phyloP scores from a whole-genome alignment of 2,329 filamentous ascomycete genomes.

The Trichoderma oligosporum region DNA sequence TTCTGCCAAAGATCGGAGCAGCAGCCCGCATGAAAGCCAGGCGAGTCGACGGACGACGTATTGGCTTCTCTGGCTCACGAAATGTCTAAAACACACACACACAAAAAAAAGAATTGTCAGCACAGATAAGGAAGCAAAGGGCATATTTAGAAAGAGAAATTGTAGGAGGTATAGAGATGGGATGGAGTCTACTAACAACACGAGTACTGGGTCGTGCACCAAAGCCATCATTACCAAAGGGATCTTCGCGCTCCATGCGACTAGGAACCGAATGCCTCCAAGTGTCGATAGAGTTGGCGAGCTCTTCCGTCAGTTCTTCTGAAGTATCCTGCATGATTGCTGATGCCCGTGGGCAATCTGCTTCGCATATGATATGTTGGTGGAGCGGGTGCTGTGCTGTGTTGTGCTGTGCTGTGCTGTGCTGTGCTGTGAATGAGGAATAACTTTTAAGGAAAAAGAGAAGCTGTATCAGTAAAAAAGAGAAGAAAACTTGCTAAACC shows the following conservation, averaged over 20 bases:
- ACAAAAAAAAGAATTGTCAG: not conserved
- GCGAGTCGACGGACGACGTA: conserved; percentile 26
- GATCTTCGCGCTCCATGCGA: conserved; percentile 34
- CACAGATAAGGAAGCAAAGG: not conserved
- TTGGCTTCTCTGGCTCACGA: conserved; percentile 12
- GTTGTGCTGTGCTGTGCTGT: not conserved
- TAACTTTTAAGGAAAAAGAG: not conserved
- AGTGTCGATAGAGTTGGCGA: conserved; percentile 27
- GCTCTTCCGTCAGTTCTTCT: conserved; percentile 16
- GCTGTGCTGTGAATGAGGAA: not conserved
- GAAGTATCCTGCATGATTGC: conserved; percentile 6
- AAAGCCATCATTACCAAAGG: conserved; percentile 36
- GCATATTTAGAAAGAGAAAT: no score
- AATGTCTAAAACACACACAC: conserved; percentile 3
- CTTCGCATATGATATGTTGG: not conserved
- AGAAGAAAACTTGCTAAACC: not conserved
- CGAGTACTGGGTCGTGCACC: conserved; percentile 31
- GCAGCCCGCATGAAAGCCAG: conserved; percentile 29
- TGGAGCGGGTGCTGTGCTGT: not conserved
- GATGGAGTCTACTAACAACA: conserved; percentile 25
- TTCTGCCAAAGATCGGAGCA: conserved; percentile 27
- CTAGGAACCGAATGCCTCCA: conserved; percentile 37
- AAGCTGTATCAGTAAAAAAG: not conserved
- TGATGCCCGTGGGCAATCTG: not conserved
- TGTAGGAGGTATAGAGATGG: not conserved